Base-by-base conservation (phyloP, 2,329 filamentous ascomycete species). In the Dactylellina parvicollis region DNA sequence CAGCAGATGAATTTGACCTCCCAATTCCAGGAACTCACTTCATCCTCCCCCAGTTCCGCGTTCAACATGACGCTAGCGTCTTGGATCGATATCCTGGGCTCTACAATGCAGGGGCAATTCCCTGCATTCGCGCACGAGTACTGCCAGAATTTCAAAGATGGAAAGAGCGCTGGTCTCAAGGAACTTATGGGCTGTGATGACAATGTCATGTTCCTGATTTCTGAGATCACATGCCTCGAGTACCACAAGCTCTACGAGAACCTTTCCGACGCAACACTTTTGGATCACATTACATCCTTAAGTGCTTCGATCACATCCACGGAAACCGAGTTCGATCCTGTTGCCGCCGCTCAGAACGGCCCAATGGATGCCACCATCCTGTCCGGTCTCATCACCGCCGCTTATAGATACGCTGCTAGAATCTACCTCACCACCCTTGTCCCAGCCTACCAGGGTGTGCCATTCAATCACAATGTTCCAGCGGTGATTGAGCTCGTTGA, bases 111-210 rank as follows among this genome's bases (percentile, higher is more conserved):
- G 75, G 93, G 93, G 32, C 87, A 88, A 65, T 90, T 92, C 8
- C 95, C 95, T 5, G 87, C 87, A 7, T 98, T 97, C 79, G 92
- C 95, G 3, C 91, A 97, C 82, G 92, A 90, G n/a, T 99, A 98
- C 82, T 89, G 95, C 54, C 90, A 95, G 80, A 96, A 97, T 85
- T 92, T 96, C 80, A 86, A 96, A 56, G 83, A 81, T 52, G 83
- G 84, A 22, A 82, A 85, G 4, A 82, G 83, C 1, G 90, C 91
- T 8, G 95, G 95, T 9, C 86, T 99, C 36, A 89, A 90, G 59
- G 92, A 96, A 83, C 86, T 98, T 56, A 98, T 98, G 93, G 95
- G 95, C 77, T 98, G 95, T 81, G 94, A 98, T 76, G 95, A 99
- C 82, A 88, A 89, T 20, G 90, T 98, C 82, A 97, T 99, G 92